These are phyloP conservation scores for Amphibolis antarctica DNA, from an alignment of 106 monocot species.

Conservation along the genomic window DNA sequence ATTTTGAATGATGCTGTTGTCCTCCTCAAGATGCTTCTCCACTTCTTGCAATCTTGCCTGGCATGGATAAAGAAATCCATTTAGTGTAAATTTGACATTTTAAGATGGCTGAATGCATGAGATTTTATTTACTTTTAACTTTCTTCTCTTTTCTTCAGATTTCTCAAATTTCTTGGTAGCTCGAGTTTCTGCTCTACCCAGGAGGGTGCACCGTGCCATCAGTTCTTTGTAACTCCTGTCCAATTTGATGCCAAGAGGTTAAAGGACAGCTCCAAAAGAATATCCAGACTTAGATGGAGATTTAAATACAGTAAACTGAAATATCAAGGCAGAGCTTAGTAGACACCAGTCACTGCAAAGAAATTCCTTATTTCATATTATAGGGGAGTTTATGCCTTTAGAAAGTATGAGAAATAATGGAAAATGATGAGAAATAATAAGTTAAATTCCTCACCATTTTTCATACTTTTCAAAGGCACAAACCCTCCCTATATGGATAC, in stretches of 20 bases:
- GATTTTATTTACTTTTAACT: slow-evolving; percentile 33
- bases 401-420: no score
- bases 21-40: slow-evolving; percentile 54
- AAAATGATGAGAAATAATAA: no score
- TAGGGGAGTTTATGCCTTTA: no score
- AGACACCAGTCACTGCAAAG: no score
- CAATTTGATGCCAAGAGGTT: neutral
- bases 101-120: neutral
- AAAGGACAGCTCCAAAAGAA: no score
- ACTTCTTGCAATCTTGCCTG: slow-evolving; percentile 63
- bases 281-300: no score
- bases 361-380: no score
- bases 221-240: slow-evolving; percentile 90
- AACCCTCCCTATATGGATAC: no score
- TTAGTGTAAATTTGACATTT: slow-evolving; percentile 4
- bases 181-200: slow-evolving; percentile 74
- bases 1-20: slow-evolving; percentile 41
- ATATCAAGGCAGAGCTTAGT: no score
- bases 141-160: slow-evolving; percentile 70
- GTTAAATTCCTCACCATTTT: no score
- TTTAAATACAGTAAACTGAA: no score
- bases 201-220: slow-evolving; percentile 72
- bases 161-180: slow-evolving; percentile 54
- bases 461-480: no score
- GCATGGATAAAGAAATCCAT: neutral